Evolutionary conservation across 805 yeast genomes (phyloP), one percentile per base, ranked within the genome.

Genomic region (Yamadazyma laniorum): DNA sequence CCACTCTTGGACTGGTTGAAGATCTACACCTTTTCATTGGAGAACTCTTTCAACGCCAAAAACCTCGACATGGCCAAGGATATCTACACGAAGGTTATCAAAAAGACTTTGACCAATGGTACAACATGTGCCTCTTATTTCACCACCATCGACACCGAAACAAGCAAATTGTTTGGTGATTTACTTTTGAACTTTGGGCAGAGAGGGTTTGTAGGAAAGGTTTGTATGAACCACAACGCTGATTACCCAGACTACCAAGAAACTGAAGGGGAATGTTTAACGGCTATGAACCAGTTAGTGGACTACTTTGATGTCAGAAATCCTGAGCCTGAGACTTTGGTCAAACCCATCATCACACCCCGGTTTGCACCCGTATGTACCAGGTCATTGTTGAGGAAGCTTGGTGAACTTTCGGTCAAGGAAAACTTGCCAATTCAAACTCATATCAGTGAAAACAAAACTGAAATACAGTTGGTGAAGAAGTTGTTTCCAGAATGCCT

Each of bases 61-160:
- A 77, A 82, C 45, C 48, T 74, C 16, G 51, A 57, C 1, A 56
- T 71, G 32, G 96, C 96, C 0, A 47, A 61, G 9, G 56, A 67
- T 5, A 80, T 90, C 1, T 93, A 91, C 57, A 48, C 71, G 11
- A 75, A 72, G 48, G 85, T 84, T 4, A 77, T 93, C n/a, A 51
- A 62, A 3, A 77, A 83, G 39, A 86, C 96, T 0, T 63, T 93
- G 45, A 52, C 57, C 3, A 71, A 80, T 55, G 99, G 99, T 15
- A 93, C 98, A 1, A 93, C 99, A 1, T 80, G 91, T 39, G 95
- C 95, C 0, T 74, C 95, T 0, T 93, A 93, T 63, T 93, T 80
- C 58, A 91, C 97, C 3, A 89, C 98, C 0, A 81, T 87, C 32
- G 95, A 91, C 54, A 67, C 81, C 0, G 77, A 75, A 5, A 80